Base-by-base conservation (phyloP, 148 eudicot species). In the Arbutus unedo region DNA sequence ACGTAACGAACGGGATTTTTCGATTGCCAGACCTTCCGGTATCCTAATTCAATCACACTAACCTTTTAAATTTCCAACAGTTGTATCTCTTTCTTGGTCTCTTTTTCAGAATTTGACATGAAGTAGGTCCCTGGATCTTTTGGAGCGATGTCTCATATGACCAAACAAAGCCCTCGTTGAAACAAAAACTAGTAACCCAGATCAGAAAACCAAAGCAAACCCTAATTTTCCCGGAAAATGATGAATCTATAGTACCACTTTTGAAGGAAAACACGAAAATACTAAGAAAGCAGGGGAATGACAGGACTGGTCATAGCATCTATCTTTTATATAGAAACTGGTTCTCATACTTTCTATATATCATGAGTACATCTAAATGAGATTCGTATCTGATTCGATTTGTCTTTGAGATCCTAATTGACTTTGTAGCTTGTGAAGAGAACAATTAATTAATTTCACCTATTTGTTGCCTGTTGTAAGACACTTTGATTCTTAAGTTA, bases 101-200 rank as follows among this genome's bases (percentile, higher is more conserved):
- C 80, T 93, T 91, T 79, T 59, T 78, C 45, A 79, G 64, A 72
- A 83, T 44, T 2, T 81, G 83, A 23, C 77, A 54, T 1, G 18
- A 31, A 47, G 44, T 55, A 76, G 81, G 21, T 31, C 70, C 67
- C 66, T 81, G 2, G 78, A 78, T 79, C 79, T 86, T 60, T 84
- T 87, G 18, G 89, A 64, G 82, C 87, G 91, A 45, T 79, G 74
- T 53, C 85, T 89, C 91, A 89, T 89, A 51, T 87, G 91, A 75
- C 90, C 89, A 82, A 79, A 89, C 88, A 89, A 48, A 76, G 91
- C 91, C 21, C 81, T 84, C 71, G 84, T 71, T 43, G 91, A 89
- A 80, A 44, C 83, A 76, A 89, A 89, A 53, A 14, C 21, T 64
- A 67, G 21, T 72, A 85, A n/a, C 53, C 81, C 83, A 86, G 62